phyloP scores from a whole-genome alignment of 768 basidiomycete species.

The Rhodotorula diobovata region DNA sequence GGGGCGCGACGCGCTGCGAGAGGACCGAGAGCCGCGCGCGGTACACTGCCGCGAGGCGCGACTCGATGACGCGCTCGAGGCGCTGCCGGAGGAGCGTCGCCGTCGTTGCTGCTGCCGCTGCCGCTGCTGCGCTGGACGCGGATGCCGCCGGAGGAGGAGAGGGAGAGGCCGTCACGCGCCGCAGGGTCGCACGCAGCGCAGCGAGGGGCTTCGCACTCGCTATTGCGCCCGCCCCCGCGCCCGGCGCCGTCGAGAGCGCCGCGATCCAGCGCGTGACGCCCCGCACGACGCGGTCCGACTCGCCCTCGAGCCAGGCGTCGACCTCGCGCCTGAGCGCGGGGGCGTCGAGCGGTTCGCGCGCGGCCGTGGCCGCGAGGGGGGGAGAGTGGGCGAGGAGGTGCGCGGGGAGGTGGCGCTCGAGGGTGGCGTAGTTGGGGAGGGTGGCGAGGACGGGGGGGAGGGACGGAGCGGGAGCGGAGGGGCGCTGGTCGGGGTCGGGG shows the following conservation, averaged over 20 bases:
- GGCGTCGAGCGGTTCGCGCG: background rate
- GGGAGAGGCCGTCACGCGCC: background rate
- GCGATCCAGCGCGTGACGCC: conserved; percentile 21
- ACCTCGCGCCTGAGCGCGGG: background rate
- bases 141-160: background rate
- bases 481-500: background rate
- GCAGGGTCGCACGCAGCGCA: background rate
- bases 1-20: conserved; percentile 15
- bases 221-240: background rate
- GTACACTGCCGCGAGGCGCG: conserved; percentile 25
- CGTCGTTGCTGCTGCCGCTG: no score
- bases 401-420: conserved; percentile 37
- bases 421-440: conserved; percentile 38
- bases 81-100: background rate
- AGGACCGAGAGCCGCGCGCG: conserved; percentile 15
- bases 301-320: conserved; percentile 18
- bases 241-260: background rate
- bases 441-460: conserved; percentile 34
- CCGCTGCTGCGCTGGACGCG: background rate
- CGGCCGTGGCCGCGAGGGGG: conserved; percentile 8
- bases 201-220: conserved; percentile 17
- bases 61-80: conserved; percentile 15
- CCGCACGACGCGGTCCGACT: conserved; percentile 13
- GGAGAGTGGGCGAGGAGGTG: conserved; percentile 37
- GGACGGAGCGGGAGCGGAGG: background rate